Percentiles rank a stretch among this genome's conserved stretches.
These are phyloP conservation scores for Pythium biforme DNA, from an alignment of 352 stramenopile genomes.

Conservation along the genomic window DNA sequence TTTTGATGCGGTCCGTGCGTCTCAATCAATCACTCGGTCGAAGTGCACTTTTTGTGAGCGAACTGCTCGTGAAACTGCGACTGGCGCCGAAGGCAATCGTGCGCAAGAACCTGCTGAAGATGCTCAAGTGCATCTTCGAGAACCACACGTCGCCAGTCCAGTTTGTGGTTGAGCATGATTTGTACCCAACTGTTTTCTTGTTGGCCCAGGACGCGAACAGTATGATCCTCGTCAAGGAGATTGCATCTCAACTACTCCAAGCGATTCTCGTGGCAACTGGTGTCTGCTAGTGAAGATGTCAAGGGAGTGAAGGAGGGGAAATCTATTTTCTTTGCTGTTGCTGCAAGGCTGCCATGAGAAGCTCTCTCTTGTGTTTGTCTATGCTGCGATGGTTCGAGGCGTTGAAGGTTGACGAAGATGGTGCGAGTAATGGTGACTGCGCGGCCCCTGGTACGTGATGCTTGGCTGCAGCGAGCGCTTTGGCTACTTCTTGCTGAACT, in stretches of 20 bases:
- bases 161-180: slow-evolving; percentile 88
- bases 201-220: slow-evolving; percentile 87
- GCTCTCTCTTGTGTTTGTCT: slow-evolving; percentile 69
- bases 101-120: slow-evolving; percentile 90
- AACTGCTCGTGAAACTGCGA: slow-evolving; percentile 78
- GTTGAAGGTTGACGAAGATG: slow-evolving; percentile 36
- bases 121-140: slow-evolving; percentile 90
- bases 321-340: slow-evolving; percentile 34
- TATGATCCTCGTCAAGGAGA: slow-evolving; percentile 90
- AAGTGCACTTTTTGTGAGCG: slow-evolving; percentile 81
- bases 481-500: slow-evolving; percentile 62
- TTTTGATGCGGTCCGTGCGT: slow-evolving; percentile 67
- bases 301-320: background rate
- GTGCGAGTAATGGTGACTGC: background rate
- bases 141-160: slow-evolving; percentile 80
- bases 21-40: slow-evolving; percentile 86
- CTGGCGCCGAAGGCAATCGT: slow-evolving; percentile 87
- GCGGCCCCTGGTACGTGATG: background rate
- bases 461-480: slow-evolving; percentile 38
- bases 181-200: slow-evolving; percentile 74
- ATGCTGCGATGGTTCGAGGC: slow-evolving; percentile 60
- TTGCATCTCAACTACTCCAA: slow-evolving; percentile 83
- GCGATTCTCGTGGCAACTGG: slow-evolving; percentile 72
- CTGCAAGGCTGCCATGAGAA: slow-evolving; percentile 47
- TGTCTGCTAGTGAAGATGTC: slow-evolving; percentile 37